Base-by-base conservation (phyloP, 2,329 filamentous ascomycete species). In the Exophiala oligosperma region DNA sequence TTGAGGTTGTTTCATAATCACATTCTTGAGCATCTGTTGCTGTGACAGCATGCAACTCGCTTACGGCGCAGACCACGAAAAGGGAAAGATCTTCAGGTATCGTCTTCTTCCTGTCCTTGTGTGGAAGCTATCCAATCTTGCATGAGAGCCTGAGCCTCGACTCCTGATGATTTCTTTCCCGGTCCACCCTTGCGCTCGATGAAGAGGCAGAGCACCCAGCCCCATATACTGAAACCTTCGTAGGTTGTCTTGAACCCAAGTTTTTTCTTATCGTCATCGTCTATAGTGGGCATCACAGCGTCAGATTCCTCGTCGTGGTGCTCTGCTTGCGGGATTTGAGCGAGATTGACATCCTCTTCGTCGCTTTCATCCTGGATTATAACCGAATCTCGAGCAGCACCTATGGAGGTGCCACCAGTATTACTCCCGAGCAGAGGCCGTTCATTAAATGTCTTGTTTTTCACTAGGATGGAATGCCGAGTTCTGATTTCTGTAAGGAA, bases 141-240 rank as follows among this genome's bases (percentile, higher is more conserved):
- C 89, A 93, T 91, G 73, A 85, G 81, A 55, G 84, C 86, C 70
- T 89, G 87, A 43, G 85, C 84, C 57, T 70, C 68, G 52, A 72
- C 69, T 52, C 68, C 69, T 50, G 71, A 64, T 38, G 59, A 66
- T 55, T 70, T 62, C 53, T 70, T 73, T 56, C 68, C 71, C 64
- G 76, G 81, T 65, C 74, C 78, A 49, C 79, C 81, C 64, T 86
- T 88, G 61, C 88, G 86, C 71, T 88, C 90, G 73, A 99, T 87
- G 7, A 99, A 89, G 58, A 99, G 81, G 73, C 92, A 97, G 26
- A 99, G 79, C 48, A 96, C 91, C 66, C 91, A 89, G 9, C 94
- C 92, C 75, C 96, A 96, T 70, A 99, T 97, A 67, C 89, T 90
- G 75, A 97, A 97, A 7, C 94, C 93, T 69, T 97, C 92, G 74